These are phyloP conservation scores for Alternaria sp. DNA, from an alignment of 2,329 filamentous ascomycete species.

Conservation along the genomic window DNA sequence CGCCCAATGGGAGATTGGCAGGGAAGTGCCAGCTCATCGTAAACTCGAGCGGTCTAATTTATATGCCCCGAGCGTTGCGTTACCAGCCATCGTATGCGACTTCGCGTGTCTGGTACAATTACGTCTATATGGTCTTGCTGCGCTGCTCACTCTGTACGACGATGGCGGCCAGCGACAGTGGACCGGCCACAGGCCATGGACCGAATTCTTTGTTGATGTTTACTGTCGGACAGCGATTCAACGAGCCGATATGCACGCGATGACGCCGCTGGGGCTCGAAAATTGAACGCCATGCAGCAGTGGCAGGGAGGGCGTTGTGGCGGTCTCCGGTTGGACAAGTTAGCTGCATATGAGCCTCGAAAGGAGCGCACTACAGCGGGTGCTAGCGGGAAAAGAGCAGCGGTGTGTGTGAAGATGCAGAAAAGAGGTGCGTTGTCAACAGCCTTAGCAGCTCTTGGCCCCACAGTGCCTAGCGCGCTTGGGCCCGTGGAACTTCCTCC, in stretches of 20 bases:
- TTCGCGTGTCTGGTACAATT: constrained; percentile 31
- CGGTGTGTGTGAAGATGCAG: constrained; percentile 18
- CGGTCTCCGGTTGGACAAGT: constrained; percentile 39
- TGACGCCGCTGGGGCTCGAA: constrained; percentile 25
- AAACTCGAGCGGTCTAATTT: constrained; percentile 40
- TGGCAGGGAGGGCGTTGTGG: constrained; percentile 39
- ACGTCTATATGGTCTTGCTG: constrained; percentile 18
- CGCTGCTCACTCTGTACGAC: constrained; percentile 20
- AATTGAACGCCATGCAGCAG: constrained; percentile 35
- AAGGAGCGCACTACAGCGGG: constrained; percentile 17
- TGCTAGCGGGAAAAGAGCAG: constrained; percentile 13
- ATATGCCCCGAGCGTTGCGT: constrained; percentile 39
- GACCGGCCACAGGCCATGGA: constrained; percentile 21
- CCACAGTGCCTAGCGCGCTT: constrained; percentile 4
- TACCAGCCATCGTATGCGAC: constrained; percentile 31
- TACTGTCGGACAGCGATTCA: constrained; percentile 18
- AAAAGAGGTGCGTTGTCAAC: constrained; percentile 14
- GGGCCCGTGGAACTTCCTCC: constrained; percentile 1
- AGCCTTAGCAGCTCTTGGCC: not conserved
- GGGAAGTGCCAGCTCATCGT: constrained; percentile 41
- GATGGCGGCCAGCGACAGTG: constrained; percentile 23
- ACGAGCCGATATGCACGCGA: constrained; percentile 29
- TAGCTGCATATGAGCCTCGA: constrained; percentile 33
- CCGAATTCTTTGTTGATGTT: constrained; percentile 9
- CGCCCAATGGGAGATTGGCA: constrained; percentile 40